Conservation (phyloP, 805 yeast genomes). For the Metschnikowia anglica region DNA sequence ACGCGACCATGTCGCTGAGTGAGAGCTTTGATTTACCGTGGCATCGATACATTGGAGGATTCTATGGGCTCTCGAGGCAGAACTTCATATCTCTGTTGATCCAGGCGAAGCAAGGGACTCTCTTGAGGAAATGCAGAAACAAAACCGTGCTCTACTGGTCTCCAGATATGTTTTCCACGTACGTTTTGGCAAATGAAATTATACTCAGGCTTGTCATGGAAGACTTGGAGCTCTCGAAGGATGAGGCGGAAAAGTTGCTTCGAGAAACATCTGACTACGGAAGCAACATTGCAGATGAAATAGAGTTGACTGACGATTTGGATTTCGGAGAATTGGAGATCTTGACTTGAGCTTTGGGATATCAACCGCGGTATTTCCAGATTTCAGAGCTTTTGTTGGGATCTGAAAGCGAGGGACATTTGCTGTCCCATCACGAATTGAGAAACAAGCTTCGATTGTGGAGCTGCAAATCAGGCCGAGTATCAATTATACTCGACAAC, state of each 20-base stretch:
- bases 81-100: conserved; percentile 48
- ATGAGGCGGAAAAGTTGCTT: conserved; percentile 48
- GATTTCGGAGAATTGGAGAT: conserved; percentile 16
- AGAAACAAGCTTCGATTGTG: too few species aligned
- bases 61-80: conserved; percentile 59
- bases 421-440: too few species aligned
- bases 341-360: neutral
- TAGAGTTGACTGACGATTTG: conserved; percentile 32
- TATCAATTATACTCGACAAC: too few species aligned
- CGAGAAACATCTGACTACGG: conserved; percentile 52
- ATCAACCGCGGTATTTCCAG: neutral
- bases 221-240: conserved; percentile 40
- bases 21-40: conserved; percentile 50
- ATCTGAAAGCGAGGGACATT: too few species aligned
- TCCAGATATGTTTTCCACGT: conserved; percentile 50
- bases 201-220: conserved; percentile 50
- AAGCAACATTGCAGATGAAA: conserved; percentile 30
- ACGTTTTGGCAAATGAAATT: conserved; percentile 64
- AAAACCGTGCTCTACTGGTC: conserved; percentile 63
- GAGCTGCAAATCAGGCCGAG: too few species aligned
- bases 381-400: too few species aligned
- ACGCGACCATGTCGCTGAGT: conserved; percentile 44
- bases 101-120: conserved; percentile 18
- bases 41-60: conserved; percentile 53
- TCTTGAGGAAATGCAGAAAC: conserved; percentile 31